Percentiles rank a stretch among this genome's conserved stretches.
Conservation (phyloP, 2,329 filamentous ascomycete genomes). For the Dactylonectria estremocensis region DNA sequence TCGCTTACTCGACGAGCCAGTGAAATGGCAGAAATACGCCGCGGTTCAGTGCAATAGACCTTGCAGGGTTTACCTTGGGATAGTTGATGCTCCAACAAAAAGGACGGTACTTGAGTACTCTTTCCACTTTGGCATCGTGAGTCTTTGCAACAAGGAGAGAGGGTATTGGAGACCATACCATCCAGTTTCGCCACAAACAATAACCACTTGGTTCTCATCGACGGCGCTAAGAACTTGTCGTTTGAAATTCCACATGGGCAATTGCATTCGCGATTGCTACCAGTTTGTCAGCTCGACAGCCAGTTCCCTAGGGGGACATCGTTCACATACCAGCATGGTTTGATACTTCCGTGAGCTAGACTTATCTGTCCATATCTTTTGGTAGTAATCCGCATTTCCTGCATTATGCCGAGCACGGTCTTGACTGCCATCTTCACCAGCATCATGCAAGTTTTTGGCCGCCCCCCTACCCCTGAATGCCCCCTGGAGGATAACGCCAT, state of each 20-base stretch:
- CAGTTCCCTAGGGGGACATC: not conserved
- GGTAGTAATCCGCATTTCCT: conserved; percentile 65
- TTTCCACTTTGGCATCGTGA: conserved; percentile 75
- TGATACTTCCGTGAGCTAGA: conserved; percentile 75
- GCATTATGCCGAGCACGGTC: conserved; percentile 60
- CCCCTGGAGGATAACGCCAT: conserved; percentile 82
- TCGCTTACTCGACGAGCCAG: conserved; percentile 93
- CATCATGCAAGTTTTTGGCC: conserved; percentile 63
- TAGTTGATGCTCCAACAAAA: conserved; percentile 91
- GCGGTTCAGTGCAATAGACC: conserved; percentile 94
- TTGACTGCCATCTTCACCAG: conserved; percentile 62
- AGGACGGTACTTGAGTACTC: conserved; percentile 96
- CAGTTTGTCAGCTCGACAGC: conserved; percentile 27
- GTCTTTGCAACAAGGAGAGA: not conserved
- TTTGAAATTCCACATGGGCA: conserved; percentile 92
- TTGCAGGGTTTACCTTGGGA: conserved; percentile 86
- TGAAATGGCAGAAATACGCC: conserved; percentile 96
- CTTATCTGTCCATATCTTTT: conserved; percentile 74
- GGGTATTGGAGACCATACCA: conserved; percentile 64
- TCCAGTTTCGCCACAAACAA: conserved; percentile 96
- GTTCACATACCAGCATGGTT: conserved; percentile 77
- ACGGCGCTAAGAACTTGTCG: conserved; percentile 84
- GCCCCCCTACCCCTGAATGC: conserved; percentile 78
- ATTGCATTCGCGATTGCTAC: conserved; percentile 77
- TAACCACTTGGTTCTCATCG: conserved; percentile 86